Evolutionary conservation across 306 rosid species (phyloP).

Genomic region (Echinosophora koreensis): DNA sequence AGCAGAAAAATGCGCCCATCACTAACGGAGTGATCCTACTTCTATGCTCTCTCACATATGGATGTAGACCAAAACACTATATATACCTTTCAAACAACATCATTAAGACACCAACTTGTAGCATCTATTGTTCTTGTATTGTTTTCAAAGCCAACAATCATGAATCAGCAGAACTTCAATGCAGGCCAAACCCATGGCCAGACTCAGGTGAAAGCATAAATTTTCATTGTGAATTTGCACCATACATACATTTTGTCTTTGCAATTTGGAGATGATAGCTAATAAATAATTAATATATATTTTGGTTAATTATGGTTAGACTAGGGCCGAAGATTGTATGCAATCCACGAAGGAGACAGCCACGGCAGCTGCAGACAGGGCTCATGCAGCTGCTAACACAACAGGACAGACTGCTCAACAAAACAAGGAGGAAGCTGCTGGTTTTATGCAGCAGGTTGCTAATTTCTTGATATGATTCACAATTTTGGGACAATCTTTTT

Average conservation of each 20-base stretch:
- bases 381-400: slow-evolving; percentile 53
- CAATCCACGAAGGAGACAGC: slow-evolving; percentile 55
- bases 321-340: slow-evolving; percentile 43
- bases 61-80: slow-evolving; percentile 37
- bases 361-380: slow-evolving; percentile 47
- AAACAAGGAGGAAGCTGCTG: slow-evolving; percentile 58
- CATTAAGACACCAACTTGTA: slow-evolving; percentile 8
- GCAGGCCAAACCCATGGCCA: slow-evolving; percentile 55
- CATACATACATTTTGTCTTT: not conserved
- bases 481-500: not conserved
- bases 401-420: slow-evolving; percentile 45
- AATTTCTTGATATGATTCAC: not conserved
- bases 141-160: slow-evolving; percentile 35
- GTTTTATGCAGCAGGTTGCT: slow-evolving; percentile 66
- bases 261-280: not conserved
- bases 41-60: slow-evolving; percentile 19
- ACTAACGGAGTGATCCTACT: slow-evolving; percentile 19
- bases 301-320: slow-evolving; percentile 38
- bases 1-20: slow-evolving; percentile 48
- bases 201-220: slow-evolving; percentile 30
- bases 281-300: not conserved
- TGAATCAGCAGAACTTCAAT: slow-evolving; percentile 61
- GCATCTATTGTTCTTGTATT: not conserved
- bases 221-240: not conserved
- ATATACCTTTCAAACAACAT: slow-evolving; percentile 12